Conservation (phyloP, 345 rosid species). For the Arabidopsis arenosa region DNA sequence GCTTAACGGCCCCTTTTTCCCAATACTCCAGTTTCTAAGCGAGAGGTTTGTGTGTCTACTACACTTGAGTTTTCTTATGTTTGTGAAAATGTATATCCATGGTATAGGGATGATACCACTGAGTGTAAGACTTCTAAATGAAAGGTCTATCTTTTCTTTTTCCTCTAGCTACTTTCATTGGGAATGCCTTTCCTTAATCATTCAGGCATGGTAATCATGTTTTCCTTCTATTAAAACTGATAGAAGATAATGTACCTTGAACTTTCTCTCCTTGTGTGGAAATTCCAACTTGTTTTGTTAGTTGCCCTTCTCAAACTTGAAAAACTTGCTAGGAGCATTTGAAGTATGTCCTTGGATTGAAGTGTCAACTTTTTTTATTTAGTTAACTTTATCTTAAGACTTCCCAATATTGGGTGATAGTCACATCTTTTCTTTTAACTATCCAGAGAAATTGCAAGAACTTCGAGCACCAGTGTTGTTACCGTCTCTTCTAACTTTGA, state of each 20-base stretch:
- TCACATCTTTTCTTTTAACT: constrained; percentile 34
- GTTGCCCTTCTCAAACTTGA: not conserved
- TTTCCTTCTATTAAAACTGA: not conserved
- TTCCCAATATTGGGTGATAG: not conserved
- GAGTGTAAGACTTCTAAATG: not conserved
- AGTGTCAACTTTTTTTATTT: constrained; percentile 1
- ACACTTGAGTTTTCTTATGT: not conserved
- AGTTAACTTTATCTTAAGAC: not conserved
- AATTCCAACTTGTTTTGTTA: not conserved
- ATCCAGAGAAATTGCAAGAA: constrained; percentile 66
- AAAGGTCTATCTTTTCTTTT: not conserved
- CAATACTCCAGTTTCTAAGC: constrained; percentile 66
- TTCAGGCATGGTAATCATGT: not conserved
- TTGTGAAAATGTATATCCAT: not conserved
- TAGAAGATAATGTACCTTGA: not conserved
- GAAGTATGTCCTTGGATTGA: constrained; percentile 15
- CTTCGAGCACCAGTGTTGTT: constrained; percentile 49
- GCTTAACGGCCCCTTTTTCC: constrained; percentile 82
- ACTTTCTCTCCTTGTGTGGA: constrained; percentile 1
- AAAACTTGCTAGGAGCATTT: not conserved
- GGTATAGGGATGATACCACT: not conserved
- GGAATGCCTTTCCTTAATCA: not conserved
- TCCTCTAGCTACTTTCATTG: not conserved
- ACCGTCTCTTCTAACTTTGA: constrained; percentile 75
- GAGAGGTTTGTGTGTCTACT: constrained; percentile 59